Evolutionary conservation across 176 grass and related monocot species (phyloP), one percentile per base, ranked within the genome.

Genomic region (Pharus latifolius): DNA sequence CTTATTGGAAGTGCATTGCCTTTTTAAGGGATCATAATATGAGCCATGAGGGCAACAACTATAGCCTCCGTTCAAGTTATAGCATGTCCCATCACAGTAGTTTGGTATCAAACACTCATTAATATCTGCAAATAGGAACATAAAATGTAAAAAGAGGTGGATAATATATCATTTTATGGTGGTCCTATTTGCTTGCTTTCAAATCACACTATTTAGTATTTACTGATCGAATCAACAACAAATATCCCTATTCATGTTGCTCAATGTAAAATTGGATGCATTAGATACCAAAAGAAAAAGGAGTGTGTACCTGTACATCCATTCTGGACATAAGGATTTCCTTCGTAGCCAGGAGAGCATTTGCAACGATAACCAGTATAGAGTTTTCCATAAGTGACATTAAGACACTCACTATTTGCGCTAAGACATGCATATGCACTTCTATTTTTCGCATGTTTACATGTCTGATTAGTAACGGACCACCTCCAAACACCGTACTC

Each of bases 291-390:
- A 2, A 10, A 14, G 10, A 14, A 56, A 46, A 32, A 13, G 3
- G 45, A 23, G 45, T 40, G 34, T 10, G 14, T 66, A 80, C 83
- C 76, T 45, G 34, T 26, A 15, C 71, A 75, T 16, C 72, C 78
- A 6, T 51, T 56, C 1, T 5, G 23, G 47, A 60, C 34, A 29
- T 86, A 86, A n/a, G 84, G 71, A 22, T 81, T 87, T 37, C 84
- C 84, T 10, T 57, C 0, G 8, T 70, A 87, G 9, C 77, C 77
- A 2, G 38, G 6, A 7, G 2, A 53, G 69, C 79, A 82, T 7
- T 44, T 65, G 69, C 79, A 82, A n/a, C 22, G 34, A 47, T 82
- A 82, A 2, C 79, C 79, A 6, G 10, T 20, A 32, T 53, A 19
- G 26, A 12, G 12, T 15, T 61, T 32, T 13, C 35, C 35, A 38